A percentile compares a stretch with the other conserved stretches of the same genome.
Evolutionary conservation across 768 basidiomycete species (phyloP).

Genomic region (Boletus rex-veris): DNA sequence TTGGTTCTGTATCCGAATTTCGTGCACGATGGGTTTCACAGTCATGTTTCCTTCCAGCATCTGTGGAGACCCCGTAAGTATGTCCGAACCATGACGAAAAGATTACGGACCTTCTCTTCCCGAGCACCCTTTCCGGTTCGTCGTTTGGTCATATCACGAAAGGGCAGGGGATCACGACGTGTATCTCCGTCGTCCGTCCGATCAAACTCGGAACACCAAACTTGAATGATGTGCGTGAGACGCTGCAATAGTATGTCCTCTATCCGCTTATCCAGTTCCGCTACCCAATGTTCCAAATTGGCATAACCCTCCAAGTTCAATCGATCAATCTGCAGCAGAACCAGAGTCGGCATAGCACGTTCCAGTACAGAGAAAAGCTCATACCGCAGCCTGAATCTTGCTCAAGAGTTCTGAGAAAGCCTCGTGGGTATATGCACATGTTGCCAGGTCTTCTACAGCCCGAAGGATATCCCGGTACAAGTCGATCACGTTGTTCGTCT

Average conservation of each 20-base stretch:
- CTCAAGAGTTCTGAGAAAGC: conserved; percentile 76
- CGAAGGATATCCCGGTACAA: conserved; percentile 82
- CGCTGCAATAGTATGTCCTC: conserved; percentile 76
- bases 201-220: conserved; percentile 89
- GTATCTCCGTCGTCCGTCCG: conserved; percentile 65
- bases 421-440: conserved; percentile 81
- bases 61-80: conserved; percentile 34
- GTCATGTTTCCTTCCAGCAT: conserved; percentile 70
- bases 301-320: conserved; percentile 95
- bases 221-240: conserved; percentile 70
- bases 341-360: background rate
- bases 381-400: conserved; percentile 80
- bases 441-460: conserved; percentile 81
- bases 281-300: conserved; percentile 90
- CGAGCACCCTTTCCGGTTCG: conserved; percentile 66
- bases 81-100: background rate
- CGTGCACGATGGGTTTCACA: conserved; percentile 86
- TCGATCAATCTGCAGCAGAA: conserved; percentile 70
- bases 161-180: conserved; percentile 47
- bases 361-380: conserved; percentile 24
- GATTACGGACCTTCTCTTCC: conserved; percentile 66
- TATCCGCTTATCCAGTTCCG: conserved; percentile 77
- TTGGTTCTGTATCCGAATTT: conserved; percentile 97
- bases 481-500: conserved; percentile 91
- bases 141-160: conserved; percentile 60